These are phyloP conservation scores for Ceratocystis diversiconidia DNA, from an alignment of 2,329 filamentous ascomycete species.

Conservation along the genomic window DNA sequence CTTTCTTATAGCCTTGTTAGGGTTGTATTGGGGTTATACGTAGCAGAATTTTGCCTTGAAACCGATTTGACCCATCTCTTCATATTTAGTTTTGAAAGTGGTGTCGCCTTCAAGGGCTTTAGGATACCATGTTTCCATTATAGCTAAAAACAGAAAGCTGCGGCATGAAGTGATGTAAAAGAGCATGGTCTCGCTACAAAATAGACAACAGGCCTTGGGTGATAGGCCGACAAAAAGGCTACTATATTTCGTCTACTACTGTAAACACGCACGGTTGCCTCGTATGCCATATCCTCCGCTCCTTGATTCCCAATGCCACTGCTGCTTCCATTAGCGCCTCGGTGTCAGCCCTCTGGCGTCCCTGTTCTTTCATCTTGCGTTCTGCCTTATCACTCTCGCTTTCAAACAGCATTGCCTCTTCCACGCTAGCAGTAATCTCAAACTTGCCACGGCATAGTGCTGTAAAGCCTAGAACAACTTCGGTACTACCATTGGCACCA, in stretches of 20 bases:
- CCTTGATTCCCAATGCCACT: slow-evolving; percentile 38
- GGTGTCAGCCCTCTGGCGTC: slow-evolving; percentile 37
- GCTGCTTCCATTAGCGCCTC: slow-evolving; percentile 41
- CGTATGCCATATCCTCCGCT: slow-evolving; percentile 52
- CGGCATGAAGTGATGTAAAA: background rate
- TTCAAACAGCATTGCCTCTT: slow-evolving; percentile 53
- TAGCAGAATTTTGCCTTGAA: background rate
- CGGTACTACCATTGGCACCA: slow-evolving; percentile 40
- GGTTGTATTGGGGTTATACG: background rate
- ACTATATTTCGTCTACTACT: slow-evolving; percentile 32
- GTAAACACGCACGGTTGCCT: slow-evolving; percentile 41
- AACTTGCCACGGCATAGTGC: slow-evolving; percentile 69
- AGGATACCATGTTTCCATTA: background rate
- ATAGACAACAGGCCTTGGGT: background rate
- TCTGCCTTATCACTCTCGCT: slow-evolving; percentile 23
- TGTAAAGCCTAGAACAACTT: slow-evolving; percentile 55
- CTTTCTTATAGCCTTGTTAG: background rate
- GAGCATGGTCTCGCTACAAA: background rate
- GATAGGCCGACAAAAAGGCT: background rate
- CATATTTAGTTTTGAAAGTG: too few species aligned
- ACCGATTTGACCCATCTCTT: background rate
- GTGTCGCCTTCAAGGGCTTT: background rate
- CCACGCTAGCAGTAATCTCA: slow-evolving; percentile 65
- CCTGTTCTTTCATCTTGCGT: slow-evolving; percentile 21
- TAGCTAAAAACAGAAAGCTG: background rate